These are phyloP conservation scores for Gardenia jasminoides DNA, from an alignment of 257 asterid species.

Conservation along the genomic window DNA sequence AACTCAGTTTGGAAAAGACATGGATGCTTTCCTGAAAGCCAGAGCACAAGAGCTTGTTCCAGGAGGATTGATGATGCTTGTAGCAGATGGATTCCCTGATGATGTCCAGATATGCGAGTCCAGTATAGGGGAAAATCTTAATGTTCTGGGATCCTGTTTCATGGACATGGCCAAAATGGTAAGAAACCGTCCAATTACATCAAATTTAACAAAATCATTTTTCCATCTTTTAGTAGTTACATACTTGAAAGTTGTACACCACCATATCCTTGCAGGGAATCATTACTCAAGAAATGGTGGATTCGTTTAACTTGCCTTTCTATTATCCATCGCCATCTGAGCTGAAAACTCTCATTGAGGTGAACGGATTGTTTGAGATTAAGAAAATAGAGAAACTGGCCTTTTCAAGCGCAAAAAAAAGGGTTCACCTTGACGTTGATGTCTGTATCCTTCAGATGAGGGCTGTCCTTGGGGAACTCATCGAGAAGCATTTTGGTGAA, in stretches of 20 bases:
- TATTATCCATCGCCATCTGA: conserved; percentile 52
- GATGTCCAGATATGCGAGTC: conserved; percentile 33
- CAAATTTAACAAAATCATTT: too few relatives aligned
- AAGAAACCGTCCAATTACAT: too few relatives aligned
- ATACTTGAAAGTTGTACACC: background rate
- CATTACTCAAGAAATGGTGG: conserved; percentile 39
- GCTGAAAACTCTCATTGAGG: conserved; percentile 42
- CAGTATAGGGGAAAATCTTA: conserved; percentile 30
- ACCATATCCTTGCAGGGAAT: conserved; percentile 37
- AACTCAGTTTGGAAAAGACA: conserved; percentile 28
- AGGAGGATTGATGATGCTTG: conserved; percentile 37
- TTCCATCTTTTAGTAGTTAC: too few relatives aligned
- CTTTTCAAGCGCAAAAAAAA: conserved; percentile 21
- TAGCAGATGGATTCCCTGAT: conserved; percentile 38
- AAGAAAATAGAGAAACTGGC: conserved; percentile 33
- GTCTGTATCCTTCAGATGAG: conserved; percentile 27
- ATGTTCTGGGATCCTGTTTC: conserved; percentile 49
- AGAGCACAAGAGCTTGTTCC: conserved; percentile 37
- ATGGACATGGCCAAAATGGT: conserved; percentile 47
- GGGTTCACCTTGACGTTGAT: conserved; percentile 23
- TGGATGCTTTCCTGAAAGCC: conserved; percentile 25
- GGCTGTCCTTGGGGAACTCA: conserved; percentile 46
- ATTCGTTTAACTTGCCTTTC: conserved; percentile 57
- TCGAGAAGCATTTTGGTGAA: conserved; percentile 47
- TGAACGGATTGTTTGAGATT: conserved; percentile 40